phyloP scores from a whole-genome alignment of 164 flowering plant species.

The Annona squamosa region DNA sequence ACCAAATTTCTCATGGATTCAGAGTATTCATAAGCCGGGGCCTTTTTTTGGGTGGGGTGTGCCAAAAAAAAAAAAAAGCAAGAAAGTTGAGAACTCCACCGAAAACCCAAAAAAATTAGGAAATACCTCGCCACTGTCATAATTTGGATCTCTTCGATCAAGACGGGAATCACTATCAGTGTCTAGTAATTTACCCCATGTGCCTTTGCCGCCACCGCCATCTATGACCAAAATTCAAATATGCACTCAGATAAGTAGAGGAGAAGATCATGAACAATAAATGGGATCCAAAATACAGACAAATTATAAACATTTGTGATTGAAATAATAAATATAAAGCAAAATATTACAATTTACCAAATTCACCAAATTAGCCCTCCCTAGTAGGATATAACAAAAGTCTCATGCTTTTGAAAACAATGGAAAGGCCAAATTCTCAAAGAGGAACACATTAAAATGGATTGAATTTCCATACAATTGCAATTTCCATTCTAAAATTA shows the following conservation, averaged over 20 bases:
- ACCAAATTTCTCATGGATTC: neutral
- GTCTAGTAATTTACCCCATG: conserved; percentile 97
- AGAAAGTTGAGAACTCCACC: neutral
- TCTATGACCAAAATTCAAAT: conserved; percentile 35
- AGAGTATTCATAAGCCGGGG: neutral
- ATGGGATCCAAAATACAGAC: neutral
- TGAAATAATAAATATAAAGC: too few species aligned
- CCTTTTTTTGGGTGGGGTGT: neutral
- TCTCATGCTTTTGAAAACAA: too few species aligned
- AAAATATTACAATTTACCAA: too few species aligned
- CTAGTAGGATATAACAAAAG: too few species aligned
- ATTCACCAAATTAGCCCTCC: too few species aligned
- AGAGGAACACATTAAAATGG: too few species aligned
- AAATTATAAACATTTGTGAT: neutral
- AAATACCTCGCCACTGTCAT: conserved; percentile 95
- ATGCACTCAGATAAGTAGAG: neutral
- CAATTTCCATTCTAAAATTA: too few species aligned
- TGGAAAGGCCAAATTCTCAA: too few species aligned
- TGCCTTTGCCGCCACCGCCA: conserved; percentile 98
- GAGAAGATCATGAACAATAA: neutral
- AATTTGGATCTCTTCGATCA: conserved; percentile 97
- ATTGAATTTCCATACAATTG: too few species aligned
- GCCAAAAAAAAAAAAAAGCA: neutral
- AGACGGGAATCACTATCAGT: conserved; percentile 69
- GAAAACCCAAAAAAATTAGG: neutral